Percentiles rank a stretch among this genome's conserved stretches.
Evolutionary conservation across 495 filamentous ascomycete species (phyloP).

Genomic region (Polyplosphaeria fusca): DNA sequence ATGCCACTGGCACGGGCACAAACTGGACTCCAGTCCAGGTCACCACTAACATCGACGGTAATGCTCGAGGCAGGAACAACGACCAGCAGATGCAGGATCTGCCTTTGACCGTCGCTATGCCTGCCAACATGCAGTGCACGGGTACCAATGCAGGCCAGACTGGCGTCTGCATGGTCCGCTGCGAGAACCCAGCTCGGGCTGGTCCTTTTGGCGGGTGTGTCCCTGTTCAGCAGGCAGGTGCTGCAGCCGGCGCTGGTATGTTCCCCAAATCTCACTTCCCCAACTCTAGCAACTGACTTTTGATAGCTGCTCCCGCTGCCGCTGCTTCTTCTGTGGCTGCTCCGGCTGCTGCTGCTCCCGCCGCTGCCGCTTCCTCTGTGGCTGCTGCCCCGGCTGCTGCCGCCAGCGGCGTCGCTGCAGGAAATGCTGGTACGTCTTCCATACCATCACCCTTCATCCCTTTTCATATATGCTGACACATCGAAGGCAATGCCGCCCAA

Average conservation of each 20-base stretch:
- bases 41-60: conserved; percentile 33
- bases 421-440: conserved; percentile 5
- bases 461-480: neutral
- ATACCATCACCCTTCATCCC: neutral
- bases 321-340: conserved; percentile 2
- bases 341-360: conserved; percentile 8
- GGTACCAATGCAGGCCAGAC: conserved; percentile 52
- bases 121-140: conserved; percentile 49
- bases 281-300: neutral
- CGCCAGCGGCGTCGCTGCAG: neutral
- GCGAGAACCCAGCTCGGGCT: conserved; percentile 50
- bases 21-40: conserved; percentile 34
- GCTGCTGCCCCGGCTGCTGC: conserved; percentile 4
- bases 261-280: neutral
- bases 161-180: conserved; percentile 53
- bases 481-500: neutral
- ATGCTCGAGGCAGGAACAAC: conserved; percentile 26
- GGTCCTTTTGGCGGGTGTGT: conserved; percentile 55
- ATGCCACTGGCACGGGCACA: conserved; percentile 44
- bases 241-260: conserved; percentile 15
- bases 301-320: conserved; percentile 10
- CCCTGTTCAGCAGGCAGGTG: conserved; percentile 48
- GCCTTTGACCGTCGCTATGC: conserved; percentile 45
- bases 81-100: conserved; percentile 20
- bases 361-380: conserved; percentile 1